Evolutionary conservation across 208 protist species (phyloP).

Genomic region (Spongospora subterranea): DNA sequence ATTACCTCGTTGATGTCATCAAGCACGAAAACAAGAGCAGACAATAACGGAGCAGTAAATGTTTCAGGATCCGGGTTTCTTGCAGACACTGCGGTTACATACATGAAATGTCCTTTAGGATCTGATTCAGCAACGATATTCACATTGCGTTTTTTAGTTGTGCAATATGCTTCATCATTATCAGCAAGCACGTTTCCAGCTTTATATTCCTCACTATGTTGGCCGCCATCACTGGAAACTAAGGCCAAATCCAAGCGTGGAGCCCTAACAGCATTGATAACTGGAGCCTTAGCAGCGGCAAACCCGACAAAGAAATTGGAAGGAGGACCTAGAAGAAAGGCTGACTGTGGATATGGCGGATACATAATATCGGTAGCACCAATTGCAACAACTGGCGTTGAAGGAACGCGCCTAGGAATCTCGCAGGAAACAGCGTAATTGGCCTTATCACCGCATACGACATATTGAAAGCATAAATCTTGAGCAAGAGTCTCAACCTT

Average conservation of each 20-base stretch:
- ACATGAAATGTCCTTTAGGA: background rate
- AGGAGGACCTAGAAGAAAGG: conserved; percentile 42
- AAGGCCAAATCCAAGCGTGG: conserved; percentile 14
- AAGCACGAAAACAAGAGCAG: conserved; percentile 26
- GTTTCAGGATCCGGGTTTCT: conserved; percentile 42
- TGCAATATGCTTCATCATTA: conserved; percentile 52
- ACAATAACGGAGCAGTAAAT: background rate
- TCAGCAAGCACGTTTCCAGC: background rate
- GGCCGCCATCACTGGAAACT: background rate
- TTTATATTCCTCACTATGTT: conserved; percentile 46
- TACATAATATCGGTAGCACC: conserved; percentile 37
- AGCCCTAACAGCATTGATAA: background rate
- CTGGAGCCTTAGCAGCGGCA: conserved; percentile 2
- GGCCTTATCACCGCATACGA: conserved; percentile 39
- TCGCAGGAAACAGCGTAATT: conserved; percentile 49
- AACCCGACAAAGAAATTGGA: conserved; percentile 36
- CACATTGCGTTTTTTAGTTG: conserved; percentile 20
- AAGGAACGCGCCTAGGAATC: background rate
- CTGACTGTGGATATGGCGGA: conserved; percentile 48
- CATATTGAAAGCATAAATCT: conserved; percentile 9
- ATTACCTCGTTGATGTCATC: background rate
- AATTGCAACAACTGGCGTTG: conserved; percentile 46
- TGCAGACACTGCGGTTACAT: background rate
- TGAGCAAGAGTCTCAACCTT: background rate
- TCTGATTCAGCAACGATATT: conserved; percentile 43